Evolutionary conservation across 306 rosid genomes (phyloP), one percentile per base, ranked within the genome.

Genomic region (Cyamopsis tetragonoloba): DNA sequence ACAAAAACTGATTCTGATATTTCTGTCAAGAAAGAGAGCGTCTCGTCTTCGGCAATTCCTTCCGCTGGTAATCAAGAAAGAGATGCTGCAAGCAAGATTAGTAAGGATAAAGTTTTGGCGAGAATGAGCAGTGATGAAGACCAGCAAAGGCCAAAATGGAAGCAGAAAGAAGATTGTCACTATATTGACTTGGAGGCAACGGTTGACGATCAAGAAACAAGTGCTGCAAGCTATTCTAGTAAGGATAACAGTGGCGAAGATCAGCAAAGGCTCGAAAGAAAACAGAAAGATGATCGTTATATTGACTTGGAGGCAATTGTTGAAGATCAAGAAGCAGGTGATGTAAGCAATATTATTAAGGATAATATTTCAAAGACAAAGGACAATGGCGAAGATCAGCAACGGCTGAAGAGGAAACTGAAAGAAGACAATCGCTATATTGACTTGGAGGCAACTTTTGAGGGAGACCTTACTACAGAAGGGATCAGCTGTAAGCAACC

Each of bases 241-340:
- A 79, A 50, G 72, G 81, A 76, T 66, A 71, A 72, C 4, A 48
- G 63, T 59, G 81, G 62, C 34, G 66, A 47, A 63, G 85, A 79
- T 79, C 72, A 38, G 61, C 64, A 38, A 37, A 74, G 58, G 68
- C 80, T 31, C 10, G 63, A 71, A 65, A 47, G 71, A 71, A 77
- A 76, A 67, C 73, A 57, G 79, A 74, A 65, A 75, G 74, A 74
- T 41, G 41, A 55, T 65, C 76, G 31, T 49, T 72, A 37, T 53
- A 54, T 77, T 71, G 87, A 79, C 61, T 28, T 69, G 51, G 80
- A 66, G 75, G 67, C 59, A 66, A 44, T 69, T 54, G 59, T 73
- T 69, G 77, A 56, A 55, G 56, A 66, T 42, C 71, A 74, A 64
- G 90, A 71, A 72, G 32, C 51, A 28, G 83, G 55, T 76, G 27